A percentile compares a stretch with the other conserved stretches of the same genome.
Conservation (phyloP, 1,284 basidiomycete species). For the Irpex sp. region DNA sequence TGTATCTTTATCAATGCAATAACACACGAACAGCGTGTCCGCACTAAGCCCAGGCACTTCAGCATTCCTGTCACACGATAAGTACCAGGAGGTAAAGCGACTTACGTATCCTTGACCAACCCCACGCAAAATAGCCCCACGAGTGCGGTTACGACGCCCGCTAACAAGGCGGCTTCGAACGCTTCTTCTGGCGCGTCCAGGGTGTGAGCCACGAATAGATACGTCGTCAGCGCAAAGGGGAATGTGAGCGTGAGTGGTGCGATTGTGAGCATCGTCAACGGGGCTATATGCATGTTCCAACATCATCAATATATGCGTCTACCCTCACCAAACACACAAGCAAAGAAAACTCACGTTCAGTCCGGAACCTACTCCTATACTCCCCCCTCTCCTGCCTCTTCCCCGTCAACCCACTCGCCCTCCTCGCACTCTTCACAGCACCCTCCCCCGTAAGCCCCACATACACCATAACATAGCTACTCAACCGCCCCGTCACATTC, state of each 20-base stretch:
- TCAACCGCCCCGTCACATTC: conserved; percentile 67
- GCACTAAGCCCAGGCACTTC: conserved; percentile 35
- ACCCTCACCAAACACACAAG: neutral
- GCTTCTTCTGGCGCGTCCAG: conserved; percentile 76
- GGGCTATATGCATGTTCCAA: conserved; percentile 38
- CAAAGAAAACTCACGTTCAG: conserved; percentile 46
- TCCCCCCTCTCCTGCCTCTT: conserved; percentile 35
- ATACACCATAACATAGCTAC: conserved; percentile 82
- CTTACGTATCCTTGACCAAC: conserved; percentile 75
- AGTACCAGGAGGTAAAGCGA: conserved; percentile 8
- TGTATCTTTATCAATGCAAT: conserved; percentile 80
- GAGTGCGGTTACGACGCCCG: conserved; percentile 77
- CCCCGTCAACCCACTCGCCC: conserved; percentile 57
- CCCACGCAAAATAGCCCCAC: conserved; percentile 83
- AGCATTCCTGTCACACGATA: neutral
- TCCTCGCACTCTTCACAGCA: conserved; percentile 76
- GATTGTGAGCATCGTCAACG: conserved; percentile 73
- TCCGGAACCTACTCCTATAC: conserved; percentile 46
- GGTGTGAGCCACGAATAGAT: conserved; percentile 86
- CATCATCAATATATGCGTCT: neutral
- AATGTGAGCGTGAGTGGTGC: conserved; percentile 77
- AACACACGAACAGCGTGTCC: conserved; percentile 86
- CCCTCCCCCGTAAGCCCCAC: conserved; percentile 82
- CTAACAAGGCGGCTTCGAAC: conserved; percentile 72
- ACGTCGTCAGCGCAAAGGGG: conserved; percentile 80